Base-by-base conservation (phyloP, 2,329 filamentous ascomycete genomes). In the Phyllosticta citrichinensis region DNA sequence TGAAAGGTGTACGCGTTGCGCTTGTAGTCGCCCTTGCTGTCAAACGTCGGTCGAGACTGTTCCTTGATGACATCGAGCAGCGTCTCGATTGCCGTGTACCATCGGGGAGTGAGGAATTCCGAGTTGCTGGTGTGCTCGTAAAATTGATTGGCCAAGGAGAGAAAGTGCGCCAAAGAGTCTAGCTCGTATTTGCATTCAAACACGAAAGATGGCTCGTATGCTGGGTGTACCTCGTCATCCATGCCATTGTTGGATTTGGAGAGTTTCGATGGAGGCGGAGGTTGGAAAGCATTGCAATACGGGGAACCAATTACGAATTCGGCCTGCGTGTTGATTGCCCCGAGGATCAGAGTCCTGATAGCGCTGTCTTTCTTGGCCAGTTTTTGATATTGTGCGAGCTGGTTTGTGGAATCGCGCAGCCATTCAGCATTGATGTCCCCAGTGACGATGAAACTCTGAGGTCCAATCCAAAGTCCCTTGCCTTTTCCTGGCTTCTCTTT, bases 161-260 rank as follows among this genome's bases (percentile, higher is more conserved):
- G 81, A 73, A 99, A 99, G 70, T 95, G 87, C 0, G 92, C 94
- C 0, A 99, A 80, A 9, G 92, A 97, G 75, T 99, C 94, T 22
- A 99, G 85, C 77, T 99, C 94, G 75, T 97, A 99, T 76, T 99
- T 99, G 83, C 94, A 99, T 75, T 99, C 94, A 66, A 97, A 99
- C 3, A 99, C 94, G 56, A 86, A 83, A 0, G 81, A 83, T 0
- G 87, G 87, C 69, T 97, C 91, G 70, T 96, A 97, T 0, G 81
- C 80, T 0, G 94, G 94, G 68, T 96, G 91, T 0, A 99, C 94
- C 9, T 72, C 75, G 69, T 99, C 94, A 20, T 87, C 83, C 71
- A 96, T 89, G 2, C 89, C 89, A 68, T 93, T 96, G 67, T 83
- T 81, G 17, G 86, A 87, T 5, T 87, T 79, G 3, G 80, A 76